Conservation (phyloP, 106 monocot species). For the Platanthera zijinensis region DNA sequence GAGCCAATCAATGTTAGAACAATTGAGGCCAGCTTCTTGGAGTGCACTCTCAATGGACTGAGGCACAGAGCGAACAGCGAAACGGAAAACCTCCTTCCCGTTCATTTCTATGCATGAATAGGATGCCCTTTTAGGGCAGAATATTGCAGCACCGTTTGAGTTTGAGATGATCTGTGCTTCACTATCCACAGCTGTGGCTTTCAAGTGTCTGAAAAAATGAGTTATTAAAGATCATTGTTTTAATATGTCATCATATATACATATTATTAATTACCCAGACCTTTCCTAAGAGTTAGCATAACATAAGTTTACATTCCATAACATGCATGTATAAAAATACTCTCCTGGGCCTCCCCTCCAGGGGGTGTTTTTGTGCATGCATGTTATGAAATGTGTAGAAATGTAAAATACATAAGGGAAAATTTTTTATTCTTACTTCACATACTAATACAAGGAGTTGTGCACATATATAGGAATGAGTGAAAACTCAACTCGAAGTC, state of each 20-base stretch:
- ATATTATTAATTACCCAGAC: too few relatives aligned
- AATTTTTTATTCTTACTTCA: too few relatives aligned
- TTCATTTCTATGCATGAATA: constrained; percentile 92
- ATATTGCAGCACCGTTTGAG: constrained; percentile 45
- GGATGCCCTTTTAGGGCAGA: constrained; percentile 55
- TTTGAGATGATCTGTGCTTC: constrained; percentile 22
- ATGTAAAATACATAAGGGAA: too few relatives aligned
- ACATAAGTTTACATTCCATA: too few relatives aligned
- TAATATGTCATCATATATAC: neutral
- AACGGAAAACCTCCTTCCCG: constrained; percentile 97
- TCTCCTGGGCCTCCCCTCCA: too few relatives aligned
- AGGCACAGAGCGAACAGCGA: constrained; percentile 81
- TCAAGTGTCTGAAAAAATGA: constrained; percentile 48
- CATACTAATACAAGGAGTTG: too few relatives aligned
- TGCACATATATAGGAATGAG: too few relatives aligned
- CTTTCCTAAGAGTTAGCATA: too few relatives aligned
- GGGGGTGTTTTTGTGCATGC: too few relatives aligned
- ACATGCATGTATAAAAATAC: too few relatives aligned
- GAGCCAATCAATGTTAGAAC: constrained; percentile 78
- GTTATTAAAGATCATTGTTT: neutral
- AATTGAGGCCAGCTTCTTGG: constrained; percentile 49
- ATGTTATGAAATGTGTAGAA: too few relatives aligned
- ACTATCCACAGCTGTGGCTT: constrained; percentile 22
- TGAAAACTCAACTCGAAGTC: too few relatives aligned
- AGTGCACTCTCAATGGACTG: constrained; percentile 57